Evolutionary conservation across 345 rosid genomes (phyloP).

Genomic region (Theobroma cacao): DNA sequence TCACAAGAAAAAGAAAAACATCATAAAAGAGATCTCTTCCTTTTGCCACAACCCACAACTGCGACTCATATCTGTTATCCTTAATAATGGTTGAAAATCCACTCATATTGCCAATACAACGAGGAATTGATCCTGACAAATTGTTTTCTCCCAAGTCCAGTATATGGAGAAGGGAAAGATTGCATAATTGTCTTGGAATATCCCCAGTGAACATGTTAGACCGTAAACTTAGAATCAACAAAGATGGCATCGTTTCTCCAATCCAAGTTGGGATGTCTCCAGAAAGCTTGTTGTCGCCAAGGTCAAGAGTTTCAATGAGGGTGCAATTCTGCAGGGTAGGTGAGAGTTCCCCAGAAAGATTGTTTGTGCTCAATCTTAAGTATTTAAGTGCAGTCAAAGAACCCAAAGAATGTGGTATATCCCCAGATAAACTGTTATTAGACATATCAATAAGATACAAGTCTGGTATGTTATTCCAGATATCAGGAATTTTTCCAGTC

Average conservation of each 20-base stretch:
- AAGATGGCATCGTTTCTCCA: constrained; percentile 1
- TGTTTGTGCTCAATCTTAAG: constrained; percentile 4
- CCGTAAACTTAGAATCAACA: constrained; percentile 5
- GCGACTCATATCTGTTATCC: neutral
- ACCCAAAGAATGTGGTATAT: constrained; percentile 15
- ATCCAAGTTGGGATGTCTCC: constrained; percentile 24
- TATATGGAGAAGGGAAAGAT: constrained; percentile 9
- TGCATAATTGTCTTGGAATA: constrained; percentile 21
- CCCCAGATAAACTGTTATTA: constrained; percentile 24
- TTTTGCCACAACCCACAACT: neutral
- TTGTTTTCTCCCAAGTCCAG: constrained; percentile 15
- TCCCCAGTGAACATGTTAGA: constrained; percentile 15
- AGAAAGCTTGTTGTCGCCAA: constrained; percentile 21
- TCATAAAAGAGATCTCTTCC: neutral
- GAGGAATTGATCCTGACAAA: constrained; percentile 9
- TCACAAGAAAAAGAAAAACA: neutral
- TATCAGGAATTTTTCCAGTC: constrained; percentile 11
- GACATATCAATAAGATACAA: constrained; percentile 15
- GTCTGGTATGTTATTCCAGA: neutral
- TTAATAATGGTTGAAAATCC: neutral
- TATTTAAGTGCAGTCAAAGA: neutral
- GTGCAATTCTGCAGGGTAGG: constrained; percentile 11
- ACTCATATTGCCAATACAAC: constrained; percentile 6
- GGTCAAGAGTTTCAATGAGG: constrained; percentile 1
- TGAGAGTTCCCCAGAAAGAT: constrained; percentile 18